A percentile compares a stretch with the other conserved stretches of the same genome.
Conservation (phyloP, 805 yeast species). For the Lachancea sp. region DNA sequence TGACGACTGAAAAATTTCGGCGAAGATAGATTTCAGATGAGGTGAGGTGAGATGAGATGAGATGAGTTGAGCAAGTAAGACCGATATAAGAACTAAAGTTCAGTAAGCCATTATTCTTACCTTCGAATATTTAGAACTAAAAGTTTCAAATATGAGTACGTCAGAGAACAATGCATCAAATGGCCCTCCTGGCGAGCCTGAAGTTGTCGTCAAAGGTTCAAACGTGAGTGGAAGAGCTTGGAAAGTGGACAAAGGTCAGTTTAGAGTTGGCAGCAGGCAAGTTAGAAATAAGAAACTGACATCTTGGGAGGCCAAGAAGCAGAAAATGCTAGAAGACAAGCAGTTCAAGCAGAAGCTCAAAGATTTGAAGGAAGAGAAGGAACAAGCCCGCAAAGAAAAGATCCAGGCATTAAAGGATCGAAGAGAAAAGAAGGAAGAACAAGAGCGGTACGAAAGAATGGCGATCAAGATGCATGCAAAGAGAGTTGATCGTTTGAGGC, state of each 20-base stretch:
- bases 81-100: background rate
- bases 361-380: conserved; percentile 75
- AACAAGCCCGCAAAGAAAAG: conserved; percentile 46
- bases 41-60: conserved; percentile 16
- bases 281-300: conserved; percentile 40
- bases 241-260: conserved; percentile 64
- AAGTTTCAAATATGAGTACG: background rate
- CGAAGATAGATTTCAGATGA: background rate
- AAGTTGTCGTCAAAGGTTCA: conserved; percentile 35
- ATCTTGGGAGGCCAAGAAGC: conserved; percentile 61
- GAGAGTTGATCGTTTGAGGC: conserved; percentile 82
- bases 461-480: conserved; percentile 87
- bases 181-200: background rate
- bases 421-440: conserved; percentile 76
- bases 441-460: conserved; percentile 76
- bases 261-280: conserved; percentile 56
- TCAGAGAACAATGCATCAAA: background rate
- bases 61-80: background rate
- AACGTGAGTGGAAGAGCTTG: conserved; percentile 64
- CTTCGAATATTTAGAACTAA: too few species aligned
- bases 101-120: background rate
- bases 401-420: conserved; percentile 60
- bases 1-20: conserved; percentile 8
- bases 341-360: conserved; percentile 63
- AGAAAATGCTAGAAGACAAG: conserved; percentile 57